A percentile compares a stretch with the other conserved stretches of the same genome.
These are phyloP conservation scores for Cercophora samala DNA, from an alignment of 495 filamentous ascomycete genomes.

Conservation along the genomic window DNA sequence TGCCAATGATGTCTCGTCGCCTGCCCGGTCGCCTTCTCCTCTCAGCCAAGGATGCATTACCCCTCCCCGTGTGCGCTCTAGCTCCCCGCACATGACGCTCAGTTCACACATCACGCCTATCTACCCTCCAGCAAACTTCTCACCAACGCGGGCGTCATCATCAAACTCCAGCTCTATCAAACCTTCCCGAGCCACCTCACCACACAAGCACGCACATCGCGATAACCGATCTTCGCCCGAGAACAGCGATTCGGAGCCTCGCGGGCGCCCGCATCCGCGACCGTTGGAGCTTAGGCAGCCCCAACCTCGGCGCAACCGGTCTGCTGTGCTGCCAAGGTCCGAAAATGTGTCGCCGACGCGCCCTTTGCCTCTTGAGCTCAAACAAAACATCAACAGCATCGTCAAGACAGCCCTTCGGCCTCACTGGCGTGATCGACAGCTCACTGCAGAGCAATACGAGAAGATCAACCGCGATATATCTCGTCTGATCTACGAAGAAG, in stretches of 20 bases:
- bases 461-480: constrained; percentile 83
- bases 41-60: constrained; percentile 67
- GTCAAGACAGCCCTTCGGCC: constrained; percentile 74
- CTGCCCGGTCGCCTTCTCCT: constrained; percentile 66
- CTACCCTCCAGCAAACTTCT: constrained; percentile 58
- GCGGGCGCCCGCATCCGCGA: constrained; percentile 12
- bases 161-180: constrained; percentile 17
- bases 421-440: constrained; percentile 63
- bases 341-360: constrained; percentile 56
- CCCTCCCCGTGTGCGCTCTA: constrained; percentile 63
- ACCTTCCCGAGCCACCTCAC: constrained; percentile 36
- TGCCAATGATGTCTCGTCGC: constrained; percentile 54
- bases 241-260: constrained; percentile 45
- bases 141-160: constrained; percentile 42
- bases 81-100: constrained; percentile 62
- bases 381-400: constrained; percentile 76
- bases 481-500: constrained; percentile 77
- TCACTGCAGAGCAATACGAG: constrained; percentile 81
- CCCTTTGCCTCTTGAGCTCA: constrained; percentile 63
- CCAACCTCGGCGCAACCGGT: constrained; percentile 42
- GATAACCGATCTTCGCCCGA: constrained; percentile 37
- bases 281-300: constrained; percentile 49
- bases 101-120: constrained; percentile 61
- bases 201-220: constrained; percentile 11
- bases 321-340: constrained; percentile 40